Base-by-base conservation (phyloP, 1,284 basidiomycete genomes). In the Ceratobasidium sp. region DNA sequence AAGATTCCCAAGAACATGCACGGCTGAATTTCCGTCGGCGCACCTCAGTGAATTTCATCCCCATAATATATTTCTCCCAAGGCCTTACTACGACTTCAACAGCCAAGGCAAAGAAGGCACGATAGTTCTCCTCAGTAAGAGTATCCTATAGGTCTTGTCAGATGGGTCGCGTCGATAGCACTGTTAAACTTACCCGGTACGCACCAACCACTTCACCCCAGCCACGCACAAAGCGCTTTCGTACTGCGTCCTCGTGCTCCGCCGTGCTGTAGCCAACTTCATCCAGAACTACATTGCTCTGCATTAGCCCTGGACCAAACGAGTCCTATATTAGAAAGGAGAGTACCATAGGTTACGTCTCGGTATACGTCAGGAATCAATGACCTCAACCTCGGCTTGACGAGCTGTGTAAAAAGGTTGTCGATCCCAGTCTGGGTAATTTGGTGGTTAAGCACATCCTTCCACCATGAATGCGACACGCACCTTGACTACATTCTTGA, bases 371-470 rank as follows among this genome's bases (percentile, higher is more conserved):
- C 96, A 3, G 87, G 79, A 42, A 98, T 84, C 53, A 99, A 81
- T 12, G 87, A 90, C 20, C 95, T 87, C 35, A 99, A 78, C 69
- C 90, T 89, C 0, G 96, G 93, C 27, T 94, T 85, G 69, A 96
- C 85, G 8, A 98, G 83, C 76, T 97, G 94, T 73, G 93, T 96
- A 82, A 98, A 98, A 25, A 98, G 82, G 75, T 96, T 93, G 73
- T 98, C 96, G 45, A 98, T 83, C 38, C 96, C 94, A 10, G 86
- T 83, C 89, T 96, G 77, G 75, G 1, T 62, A 71, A 2, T 73
- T 71, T 0, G 50, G 52, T 71, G 65, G 29, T 72, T 60, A 56
- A 72, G 20, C 2, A 35, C 29, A 31, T 35, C 5, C 10, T 6
- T 25, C 13, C 29, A 80, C 84, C 3, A 87, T 12, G 31, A 40